Base-by-base conservation (phyloP, 164 flowering plant genomes). In the Buxus sempervirens region DNA sequence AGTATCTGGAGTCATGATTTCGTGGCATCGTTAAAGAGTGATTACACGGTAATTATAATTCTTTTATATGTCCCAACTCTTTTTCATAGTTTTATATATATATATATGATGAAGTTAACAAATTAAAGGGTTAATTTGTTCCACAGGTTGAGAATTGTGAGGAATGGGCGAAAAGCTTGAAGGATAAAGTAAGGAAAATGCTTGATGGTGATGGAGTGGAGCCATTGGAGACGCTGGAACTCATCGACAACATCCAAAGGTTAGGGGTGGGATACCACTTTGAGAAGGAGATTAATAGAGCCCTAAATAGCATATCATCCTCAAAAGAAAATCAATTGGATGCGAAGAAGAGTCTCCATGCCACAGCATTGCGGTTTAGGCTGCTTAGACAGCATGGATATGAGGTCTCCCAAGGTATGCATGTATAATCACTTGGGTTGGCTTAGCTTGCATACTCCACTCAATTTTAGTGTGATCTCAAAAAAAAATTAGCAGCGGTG, bases 331-430 rank as follows among this genome's bases (percentile, higher is more conserved):
- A 28, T 22, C 19, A 25, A 10, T 4, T 15, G 13, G 20, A 0
- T 0, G 18, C 6, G 18, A 13, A 21, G 0, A 60, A 55, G 13
- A 25, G 26, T 15, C 32, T 61, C 4, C 23, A 62, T 32, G 56
- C 24, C 1, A 59, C 28, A 2, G 72, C 72, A 2, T 60, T 69
- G 0, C 16, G 65, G 7, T 69, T 69, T 38, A 61, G 65, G 42
- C 72, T 69, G 51, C 65, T 69, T 21, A 60, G 72, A 23, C 65
- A 69, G 22, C 72, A 69, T 42, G 66, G 66, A 14, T 28, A 53
- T 49, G 19, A 54, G 3, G 60, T 62, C 7, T 61, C 65, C 8
- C 65, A 32, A 61, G 72, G 72, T 69, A 64, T 1, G 38, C 5
- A 3, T 32, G 38, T 32, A n/a, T n/a, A n/a, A n/a, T n/a, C n/a